Percentiles rank a stretch among this genome's conserved stretches.
phyloP scores from a whole-genome alignment of 2,329 filamentous ascomycete genomes.

The Penicillium sp. region DNA sequence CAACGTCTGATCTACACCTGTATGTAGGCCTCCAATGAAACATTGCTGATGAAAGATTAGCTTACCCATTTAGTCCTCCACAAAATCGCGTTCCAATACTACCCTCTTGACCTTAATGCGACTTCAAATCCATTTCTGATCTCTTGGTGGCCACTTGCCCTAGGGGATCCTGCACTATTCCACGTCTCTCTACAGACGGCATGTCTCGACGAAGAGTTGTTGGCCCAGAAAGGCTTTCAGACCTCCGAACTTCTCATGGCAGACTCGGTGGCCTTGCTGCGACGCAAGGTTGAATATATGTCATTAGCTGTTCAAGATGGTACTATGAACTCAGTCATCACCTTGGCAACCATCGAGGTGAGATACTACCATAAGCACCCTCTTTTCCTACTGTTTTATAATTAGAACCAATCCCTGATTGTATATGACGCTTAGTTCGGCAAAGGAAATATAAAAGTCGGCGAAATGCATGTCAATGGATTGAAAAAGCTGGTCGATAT shows the following conservation, averaged over 20 bases:
- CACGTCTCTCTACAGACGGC: constrained; percentile 62
- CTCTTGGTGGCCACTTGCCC: constrained; percentile 61
- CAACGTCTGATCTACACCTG: constrained; percentile 59
- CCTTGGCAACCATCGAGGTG: constrained; percentile 59
- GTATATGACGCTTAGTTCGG: constrained; percentile 43
- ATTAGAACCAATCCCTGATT: constrained; percentile 5
- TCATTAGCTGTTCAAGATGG: constrained; percentile 53
- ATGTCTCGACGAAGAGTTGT: constrained; percentile 55
- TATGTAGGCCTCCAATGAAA: constrained; percentile 34
- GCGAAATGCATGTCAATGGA: constrained; percentile 52
- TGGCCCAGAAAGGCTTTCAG: constrained; percentile 54
- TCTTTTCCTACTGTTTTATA: not conserved
- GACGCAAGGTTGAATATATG: constrained; percentile 51
- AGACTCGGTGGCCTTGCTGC: constrained; percentile 55
- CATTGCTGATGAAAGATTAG: not conserved
- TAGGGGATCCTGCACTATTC: constrained; percentile 58
- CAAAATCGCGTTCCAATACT: constrained; percentile 61
- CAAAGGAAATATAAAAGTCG: constrained; percentile 52
- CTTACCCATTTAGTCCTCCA: constrained; percentile 49
- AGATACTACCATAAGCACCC: constrained; percentile 16
- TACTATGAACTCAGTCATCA: constrained; percentile 59
- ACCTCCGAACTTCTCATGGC: constrained; percentile 58
- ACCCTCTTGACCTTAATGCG: constrained; percentile 56
- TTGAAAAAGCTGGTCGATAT: constrained; percentile 52
- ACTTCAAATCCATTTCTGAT: constrained; percentile 58